Conservation (phyloP, 2,329 filamentous ascomycete species). For the Aspergillus tubingensis region DNA sequence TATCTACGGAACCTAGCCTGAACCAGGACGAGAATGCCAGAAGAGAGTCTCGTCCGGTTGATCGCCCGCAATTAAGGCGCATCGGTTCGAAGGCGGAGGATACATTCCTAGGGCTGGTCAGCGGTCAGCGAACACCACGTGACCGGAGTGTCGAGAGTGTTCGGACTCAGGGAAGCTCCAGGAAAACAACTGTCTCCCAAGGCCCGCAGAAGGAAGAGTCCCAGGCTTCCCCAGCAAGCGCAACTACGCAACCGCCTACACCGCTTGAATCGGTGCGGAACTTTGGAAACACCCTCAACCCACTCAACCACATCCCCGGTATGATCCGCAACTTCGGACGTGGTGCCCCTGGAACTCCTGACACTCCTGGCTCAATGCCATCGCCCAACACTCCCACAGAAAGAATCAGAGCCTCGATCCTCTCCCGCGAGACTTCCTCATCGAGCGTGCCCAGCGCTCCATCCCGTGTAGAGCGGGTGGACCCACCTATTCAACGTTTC, state of each 20-base stretch:
- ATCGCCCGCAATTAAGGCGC: slow-evolving; percentile 37
- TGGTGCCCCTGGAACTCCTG: slow-evolving; percentile 42
- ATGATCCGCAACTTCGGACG: slow-evolving; percentile 77
- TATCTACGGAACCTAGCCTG: slow-evolving; percentile 48
- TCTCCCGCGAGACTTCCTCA: slow-evolving; percentile 18
- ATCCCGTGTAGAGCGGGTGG: slow-evolving; percentile 43
- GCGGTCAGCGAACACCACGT: slow-evolving; percentile 62
- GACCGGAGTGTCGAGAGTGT: slow-evolving; percentile 76
- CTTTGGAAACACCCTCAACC: slow-evolving; percentile 78
- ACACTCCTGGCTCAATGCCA: slow-evolving; percentile 42
- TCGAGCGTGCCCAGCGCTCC: slow-evolving; percentile 12
- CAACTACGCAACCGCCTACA: slow-evolving; percentile 44
- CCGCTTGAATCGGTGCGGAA: slow-evolving; percentile 80
- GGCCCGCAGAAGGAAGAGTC: slow-evolving; percentile 27
- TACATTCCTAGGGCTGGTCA: slow-evolving; percentile 70
- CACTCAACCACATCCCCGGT: slow-evolving; percentile 73
- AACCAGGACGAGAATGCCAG: slow-evolving; percentile 56
- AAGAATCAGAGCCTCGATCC: slow-evolving; percentile 35
- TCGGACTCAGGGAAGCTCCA: slow-evolving; percentile 41
- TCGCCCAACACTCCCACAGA: slow-evolving; percentile 41
- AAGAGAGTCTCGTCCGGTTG: slow-evolving; percentile 41
- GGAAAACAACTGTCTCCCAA: slow-evolving; percentile 37
- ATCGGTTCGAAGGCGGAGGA: slow-evolving; percentile 57
- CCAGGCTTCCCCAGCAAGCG: slow-evolving; percentile 23
- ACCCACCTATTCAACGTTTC: slow-evolving; percentile 71